Evolutionary conservation across 345 rosid species (phyloP).

Genomic region (Melastoma malabathricum): DNA sequence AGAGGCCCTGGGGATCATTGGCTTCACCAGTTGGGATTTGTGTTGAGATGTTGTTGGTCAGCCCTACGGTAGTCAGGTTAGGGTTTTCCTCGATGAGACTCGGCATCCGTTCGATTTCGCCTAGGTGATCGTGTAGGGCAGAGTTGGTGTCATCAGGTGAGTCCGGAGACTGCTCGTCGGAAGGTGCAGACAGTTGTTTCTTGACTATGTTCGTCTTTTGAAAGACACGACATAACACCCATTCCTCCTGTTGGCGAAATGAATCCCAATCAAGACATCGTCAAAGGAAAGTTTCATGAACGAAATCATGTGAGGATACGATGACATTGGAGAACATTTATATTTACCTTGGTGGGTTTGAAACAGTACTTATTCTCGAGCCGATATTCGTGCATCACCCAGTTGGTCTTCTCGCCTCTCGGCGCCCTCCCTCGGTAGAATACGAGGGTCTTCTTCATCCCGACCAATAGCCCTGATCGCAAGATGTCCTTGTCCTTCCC

Average conservation of each 20-base stretch:
- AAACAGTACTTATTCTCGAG: conserved; percentile 57
- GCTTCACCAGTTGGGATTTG: conserved; percentile 15
- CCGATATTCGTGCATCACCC: conserved; percentile 99
- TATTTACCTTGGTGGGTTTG: conserved; percentile 29
- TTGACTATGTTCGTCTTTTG: conserved; percentile 48
- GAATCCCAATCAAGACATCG: background rate
- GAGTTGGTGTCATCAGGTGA: conserved; percentile 76
- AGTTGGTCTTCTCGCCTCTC: conserved; percentile 85
- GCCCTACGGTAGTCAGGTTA: conserved; percentile 9
- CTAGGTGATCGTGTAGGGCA: conserved; percentile 43
- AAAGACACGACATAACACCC: conserved; percentile 87
- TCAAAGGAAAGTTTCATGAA: background rate
- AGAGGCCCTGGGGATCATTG: conserved; percentile 8
- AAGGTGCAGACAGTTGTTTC: conserved; percentile 40
- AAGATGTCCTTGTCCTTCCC: conserved; percentile 82
- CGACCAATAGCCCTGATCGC: conserved; percentile 47
- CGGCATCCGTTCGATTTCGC: conserved; percentile 49
- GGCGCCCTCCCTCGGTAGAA: conserved; percentile 94
- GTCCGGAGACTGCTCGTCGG: conserved; percentile 54
- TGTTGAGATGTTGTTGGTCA: conserved; percentile 5
- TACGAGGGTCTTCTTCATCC: conserved; percentile 97
- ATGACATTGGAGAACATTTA: background rate
- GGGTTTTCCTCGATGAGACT: conserved; percentile 25
- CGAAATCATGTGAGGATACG: background rate
- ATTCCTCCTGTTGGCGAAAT: conserved; percentile 55